Base-by-base conservation (phyloP, 257 asterid genomes). In the Penstemon barbatus region DNA sequence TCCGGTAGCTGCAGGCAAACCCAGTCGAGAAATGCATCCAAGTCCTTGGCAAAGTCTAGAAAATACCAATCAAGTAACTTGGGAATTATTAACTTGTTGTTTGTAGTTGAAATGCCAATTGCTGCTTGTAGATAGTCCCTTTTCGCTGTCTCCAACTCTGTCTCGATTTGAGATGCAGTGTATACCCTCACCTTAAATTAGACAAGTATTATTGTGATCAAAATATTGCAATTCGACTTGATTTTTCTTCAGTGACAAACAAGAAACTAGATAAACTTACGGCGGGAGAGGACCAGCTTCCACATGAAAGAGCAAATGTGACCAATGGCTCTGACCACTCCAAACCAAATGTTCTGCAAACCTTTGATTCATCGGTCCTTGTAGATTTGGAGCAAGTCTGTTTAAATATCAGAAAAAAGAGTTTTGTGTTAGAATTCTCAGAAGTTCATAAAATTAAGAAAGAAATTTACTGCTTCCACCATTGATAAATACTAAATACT, bases 221-320 rank as follows among this genome's bases (percentile, higher is more conserved):
- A 49, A 49, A 2, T 38, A 8, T 1, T 5, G 63, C 7, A 7
- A 58, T 7, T 58, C 63, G 0, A 0, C 5, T 38, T 5, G 8
- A 57, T 11, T 33, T 6, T 11, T 63, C 8, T 50, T 55, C 10
- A 18, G 10, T 38, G 43, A 51, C 9, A 37, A 4, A n/a, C 33
- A 65, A 52, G 50, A 39, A 48, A 43, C 39, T 48, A 37, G 33
- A 36, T 57, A 53, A 48, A 74, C 95, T 89, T 84, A 91, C 98
- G 61, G 94, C 96, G 41, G 98, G 98, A 53, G 96, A 91, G 66
- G 96, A 91, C 94, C 94, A 84, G 77, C 96, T 85, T 71, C 98
- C 98, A 50, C 96, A 89, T 42, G 96, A 74, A 58, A 91, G 96
- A 25, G 96, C 95, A 68, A 89, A 91, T 72, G 96, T 87, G 80